Evolutionary conservation across 306 rosid genomes (phyloP).

Genomic region (Acacia melanoxylon): DNA sequence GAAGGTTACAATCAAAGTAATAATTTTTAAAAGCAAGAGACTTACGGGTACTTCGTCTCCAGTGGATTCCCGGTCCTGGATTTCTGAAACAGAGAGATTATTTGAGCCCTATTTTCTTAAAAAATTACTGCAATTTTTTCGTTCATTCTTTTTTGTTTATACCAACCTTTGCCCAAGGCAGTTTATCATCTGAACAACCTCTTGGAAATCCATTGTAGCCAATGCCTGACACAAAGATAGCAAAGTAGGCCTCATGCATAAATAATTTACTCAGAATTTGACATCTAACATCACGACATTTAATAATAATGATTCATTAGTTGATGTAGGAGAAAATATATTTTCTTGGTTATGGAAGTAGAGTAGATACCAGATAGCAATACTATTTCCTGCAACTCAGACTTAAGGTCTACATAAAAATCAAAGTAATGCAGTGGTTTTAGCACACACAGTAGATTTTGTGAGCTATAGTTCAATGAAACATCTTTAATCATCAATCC

Average conservation of each 20-base stretch:
- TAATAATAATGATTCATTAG: background rate
- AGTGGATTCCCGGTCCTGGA: slow-evolving; percentile 81
- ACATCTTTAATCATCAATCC: background rate
- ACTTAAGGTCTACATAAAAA: background rate
- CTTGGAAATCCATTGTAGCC: slow-evolving; percentile 98
- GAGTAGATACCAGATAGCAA: background rate
- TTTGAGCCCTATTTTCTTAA: background rate
- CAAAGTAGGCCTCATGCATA: background rate
- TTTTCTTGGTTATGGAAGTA: background rate
- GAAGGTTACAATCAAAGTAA: slow-evolving; percentile 10
- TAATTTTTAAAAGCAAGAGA: slow-evolving; percentile 13
- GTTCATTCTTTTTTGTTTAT: background rate
- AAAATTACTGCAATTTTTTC: background rate
- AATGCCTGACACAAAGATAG: slow-evolving; percentile 56
- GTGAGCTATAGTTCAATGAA: background rate
- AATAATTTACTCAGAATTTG: background rate
- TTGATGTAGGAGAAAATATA: background rate
- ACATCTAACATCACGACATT: background rate
- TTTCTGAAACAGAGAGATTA: slow-evolving; percentile 52
- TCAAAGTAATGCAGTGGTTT: background rate
- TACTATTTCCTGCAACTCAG: background rate
- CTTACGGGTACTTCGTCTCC: slow-evolving; percentile 96
- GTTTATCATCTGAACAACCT: slow-evolving; percentile 90
- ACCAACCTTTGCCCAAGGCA: slow-evolving; percentile 97
- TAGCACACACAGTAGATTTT: background rate